Base-by-base conservation (phyloP, 805 yeast species). In the Ogataea nakhonphanomensis region DNA sequence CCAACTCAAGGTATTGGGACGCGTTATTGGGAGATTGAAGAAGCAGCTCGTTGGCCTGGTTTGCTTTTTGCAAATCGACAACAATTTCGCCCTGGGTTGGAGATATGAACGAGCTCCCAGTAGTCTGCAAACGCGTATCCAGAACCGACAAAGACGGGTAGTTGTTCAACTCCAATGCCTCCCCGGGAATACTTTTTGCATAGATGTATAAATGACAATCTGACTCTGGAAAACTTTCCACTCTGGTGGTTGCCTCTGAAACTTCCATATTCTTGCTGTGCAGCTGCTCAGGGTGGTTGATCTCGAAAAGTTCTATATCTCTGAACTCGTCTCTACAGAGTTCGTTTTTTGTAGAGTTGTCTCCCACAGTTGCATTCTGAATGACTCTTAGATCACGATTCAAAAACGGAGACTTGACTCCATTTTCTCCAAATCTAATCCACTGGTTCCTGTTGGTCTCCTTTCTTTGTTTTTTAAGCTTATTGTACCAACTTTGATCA, bases 151-250 rank as follows among this genome's bases (percentile, higher is more conserved):
- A 27, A 8, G 53, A 48, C 14, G 67, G 67, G 35, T 53, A 58
- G 36, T 53, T 54, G 25, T 45, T 48, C 9, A 46, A n/a, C 29
- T 52, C 52, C 8, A 50, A 32, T 14, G 46, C 39, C 23, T 55
- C 61, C 2, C 53, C 45, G 4, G 51, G 30, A 13, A 46, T 43
- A 3, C 51, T 41, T 22, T 53, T 57, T 32, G 59, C 53, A 33
- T 54, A 59, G 9, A 64, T 49, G 43, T 57, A 60, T 30, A 60
- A 24, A 39, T 64, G 66, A 41, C 64, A 55, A 14, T 37, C 38
- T 3, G 12, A 28, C 3, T 29, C 11, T 13, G 25, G 10, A 8
- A 35, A 20, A 12, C 33, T 8, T 30, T 21, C 23, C 30, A 28
- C 35, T n/a, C 25, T n/a, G 10, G 14, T 4, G 3, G 27, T 25